These are phyloP conservation scores for Powellomyces hirtus DNA, from an alignment of 192 early-diverging fungal genomes.

Conservation along the genomic window DNA sequence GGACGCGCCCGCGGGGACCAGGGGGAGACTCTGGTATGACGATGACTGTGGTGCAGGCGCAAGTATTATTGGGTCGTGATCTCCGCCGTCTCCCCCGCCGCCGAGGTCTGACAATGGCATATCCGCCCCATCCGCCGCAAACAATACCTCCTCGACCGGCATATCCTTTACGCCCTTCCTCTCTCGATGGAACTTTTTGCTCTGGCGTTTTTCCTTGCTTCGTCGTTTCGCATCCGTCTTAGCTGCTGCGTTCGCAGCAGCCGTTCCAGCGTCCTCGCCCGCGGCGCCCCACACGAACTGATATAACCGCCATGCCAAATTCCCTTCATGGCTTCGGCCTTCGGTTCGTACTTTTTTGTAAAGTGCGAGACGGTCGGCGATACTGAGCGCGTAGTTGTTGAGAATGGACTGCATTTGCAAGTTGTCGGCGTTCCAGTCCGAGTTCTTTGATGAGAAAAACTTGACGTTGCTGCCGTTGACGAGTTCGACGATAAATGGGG, in stretches of 20 bases:
- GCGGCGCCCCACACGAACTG: constrained; percentile 24
- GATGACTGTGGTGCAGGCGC: not conserved
- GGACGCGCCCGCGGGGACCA: not conserved
- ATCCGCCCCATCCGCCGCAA: constrained; percentile 23
- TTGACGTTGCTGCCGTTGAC: constrained; percentile 47
- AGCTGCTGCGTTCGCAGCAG: not conserved
- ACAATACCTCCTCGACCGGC: constrained; percentile 19
- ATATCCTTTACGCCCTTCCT: not conserved
- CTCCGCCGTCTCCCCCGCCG: not conserved
- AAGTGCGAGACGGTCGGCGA: constrained; percentile 43
- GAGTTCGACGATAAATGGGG: constrained; percentile 47
- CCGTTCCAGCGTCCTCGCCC: not conserved
- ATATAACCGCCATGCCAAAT: constrained; percentile 31
- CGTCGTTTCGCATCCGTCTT: not conserved
- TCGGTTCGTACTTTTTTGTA: constrained; percentile 44
- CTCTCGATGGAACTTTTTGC: not conserved
- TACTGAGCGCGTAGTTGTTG: constrained; percentile 48
- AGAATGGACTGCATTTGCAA: constrained; percentile 49
- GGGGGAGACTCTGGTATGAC: not conserved
- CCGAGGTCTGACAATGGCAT: constrained; percentile 15
- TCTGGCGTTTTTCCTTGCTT: not conserved
- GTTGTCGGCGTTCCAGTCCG: constrained; percentile 45
- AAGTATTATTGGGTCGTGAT: not conserved
- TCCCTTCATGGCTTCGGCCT: constrained; percentile 19
- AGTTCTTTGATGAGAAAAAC: constrained; percentile 37